Evolutionary conservation across 495 filamentous ascomycete species (phyloP).

Genomic region (Aspergillus mulundensis): DNA sequence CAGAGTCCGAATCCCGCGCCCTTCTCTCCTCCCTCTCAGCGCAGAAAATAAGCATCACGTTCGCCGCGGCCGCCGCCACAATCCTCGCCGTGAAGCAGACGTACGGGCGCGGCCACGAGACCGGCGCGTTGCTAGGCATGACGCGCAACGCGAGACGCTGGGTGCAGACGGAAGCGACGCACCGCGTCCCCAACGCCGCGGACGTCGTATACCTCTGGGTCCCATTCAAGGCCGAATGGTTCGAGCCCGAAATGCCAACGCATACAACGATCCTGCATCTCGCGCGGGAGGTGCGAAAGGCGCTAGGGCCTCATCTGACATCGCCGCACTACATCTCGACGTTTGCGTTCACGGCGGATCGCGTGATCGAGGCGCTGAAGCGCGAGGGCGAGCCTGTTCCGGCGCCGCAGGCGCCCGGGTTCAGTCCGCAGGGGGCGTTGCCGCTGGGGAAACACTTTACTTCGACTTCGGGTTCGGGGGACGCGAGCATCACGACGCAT

Average conservation of each 20-base stretch:
- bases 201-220: neutral
- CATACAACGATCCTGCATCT: neutral
- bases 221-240: neutral
- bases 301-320: neutral
- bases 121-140: neutral
- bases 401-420: neutral
- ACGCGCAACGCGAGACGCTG: neutral
- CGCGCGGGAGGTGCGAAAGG: neutral
- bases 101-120: neutral
- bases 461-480: neutral
- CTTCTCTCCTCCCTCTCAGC: neutral
- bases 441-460: neutral
- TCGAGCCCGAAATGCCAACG: neutral
- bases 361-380: neutral
- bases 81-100: neutral
- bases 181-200: neutral
- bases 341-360: neutral
- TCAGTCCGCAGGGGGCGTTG: neutral
- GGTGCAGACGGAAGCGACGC: neutral
- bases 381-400: neutral
- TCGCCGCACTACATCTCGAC: neutral
- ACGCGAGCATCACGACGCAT: neutral
- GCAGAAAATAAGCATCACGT: neutral
- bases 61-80: neutral
- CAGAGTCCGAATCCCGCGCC: neutral